Conservation (phyloP, 2,329 filamentous ascomycete genomes). For the Tolypocladium endophyticum region DNA sequence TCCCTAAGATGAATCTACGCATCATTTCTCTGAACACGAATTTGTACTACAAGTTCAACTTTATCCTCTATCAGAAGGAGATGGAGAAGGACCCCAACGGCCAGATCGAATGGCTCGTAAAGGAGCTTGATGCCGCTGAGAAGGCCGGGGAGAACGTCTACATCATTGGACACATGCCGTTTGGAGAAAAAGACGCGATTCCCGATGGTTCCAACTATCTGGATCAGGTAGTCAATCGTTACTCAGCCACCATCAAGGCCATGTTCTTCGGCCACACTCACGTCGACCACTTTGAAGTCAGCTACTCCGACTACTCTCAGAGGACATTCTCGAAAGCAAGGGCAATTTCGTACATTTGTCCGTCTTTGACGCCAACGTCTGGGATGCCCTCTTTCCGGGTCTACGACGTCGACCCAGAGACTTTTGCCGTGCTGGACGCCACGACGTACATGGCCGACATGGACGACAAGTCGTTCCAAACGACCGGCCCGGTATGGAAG, state of each 20-base stretch:
- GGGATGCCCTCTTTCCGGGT: conserved; percentile 47
- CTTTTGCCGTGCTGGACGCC: conserved; percentile 42
- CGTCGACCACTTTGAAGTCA: conserved; percentile 44
- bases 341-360: conserved; percentile 42
- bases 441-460: conserved; percentile 46
- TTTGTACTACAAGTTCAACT: conserved; percentile 46
- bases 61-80: conserved; percentile 37
- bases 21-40: conserved; percentile 50
- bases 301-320: conserved; percentile 36
- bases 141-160: conserved; percentile 40
- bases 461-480: conserved; percentile 29
- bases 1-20: conserved; percentile 33
- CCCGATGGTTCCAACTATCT: conserved; percentile 41
- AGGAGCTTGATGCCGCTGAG: conserved; percentile 43
- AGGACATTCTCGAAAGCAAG: conserved; percentile 31
- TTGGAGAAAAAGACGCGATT: conserved; percentile 38
- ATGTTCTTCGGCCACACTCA: conserved; percentile 50
- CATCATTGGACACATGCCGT: conserved; percentile 47
- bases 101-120: conserved; percentile 44
- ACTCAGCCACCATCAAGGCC: conserved; percentile 41
- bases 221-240: conserved; percentile 42
- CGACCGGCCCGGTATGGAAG: conserved; percentile 35
- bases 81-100: conserved; percentile 39
- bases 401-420: conserved; percentile 47
- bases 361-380: conserved; percentile 42